phyloP scores from a whole-genome alignment of 108 stramenopile genomes.

The Discostella pseudostelligera region DNA sequence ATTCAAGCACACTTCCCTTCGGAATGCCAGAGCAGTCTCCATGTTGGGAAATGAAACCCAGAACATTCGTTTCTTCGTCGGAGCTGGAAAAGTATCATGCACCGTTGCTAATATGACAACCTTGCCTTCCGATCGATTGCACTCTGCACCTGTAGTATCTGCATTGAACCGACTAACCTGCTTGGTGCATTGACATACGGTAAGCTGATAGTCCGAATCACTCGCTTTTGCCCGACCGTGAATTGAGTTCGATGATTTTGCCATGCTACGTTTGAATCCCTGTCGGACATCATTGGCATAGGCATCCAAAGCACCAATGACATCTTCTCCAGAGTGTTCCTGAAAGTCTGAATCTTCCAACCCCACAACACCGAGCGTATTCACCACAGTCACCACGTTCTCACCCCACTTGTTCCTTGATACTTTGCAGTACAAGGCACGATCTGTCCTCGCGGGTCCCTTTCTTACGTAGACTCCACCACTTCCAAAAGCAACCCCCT shows the following conservation, averaged over 20 bases:
- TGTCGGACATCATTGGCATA: conserved; percentile 55
- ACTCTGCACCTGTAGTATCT: conserved; percentile 71
- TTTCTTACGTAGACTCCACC: conserved; percentile 83
- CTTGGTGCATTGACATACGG: conserved; percentile 53
- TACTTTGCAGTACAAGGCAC: conserved; percentile 64
- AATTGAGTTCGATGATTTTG: conserved; percentile 57
- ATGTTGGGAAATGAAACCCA: conserved; percentile 78
- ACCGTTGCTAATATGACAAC: conserved; percentile 84
- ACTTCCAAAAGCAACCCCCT: conserved; percentile 79
- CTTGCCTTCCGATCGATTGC: conserved; percentile 86
- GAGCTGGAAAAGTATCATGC: conserved; percentile 80
- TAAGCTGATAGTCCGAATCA: conserved; percentile 61
- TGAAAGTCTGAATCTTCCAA: conserved; percentile 64
- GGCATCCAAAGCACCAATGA: conserved; percentile 52
- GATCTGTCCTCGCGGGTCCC: conserved; percentile 81
- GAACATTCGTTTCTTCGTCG: conserved; percentile 59
- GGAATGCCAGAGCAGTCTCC: conserved; percentile 69
- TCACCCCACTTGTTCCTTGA: conserved; percentile 61
- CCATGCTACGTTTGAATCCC: conserved; percentile 45
- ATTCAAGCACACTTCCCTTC: conserved; percentile 73
- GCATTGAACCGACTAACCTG: conserved; percentile 80
- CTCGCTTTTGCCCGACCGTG: conserved; percentile 56
- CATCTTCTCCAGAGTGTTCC: conserved; percentile 45
- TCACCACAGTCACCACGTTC: conserved; percentile 61
- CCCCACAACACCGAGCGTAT: conserved; percentile 75